These are phyloP conservation scores for Mortierella polycephala DNA, from an alignment of 371 early-diverging fungal genomes.

Conservation along the genomic window DNA sequence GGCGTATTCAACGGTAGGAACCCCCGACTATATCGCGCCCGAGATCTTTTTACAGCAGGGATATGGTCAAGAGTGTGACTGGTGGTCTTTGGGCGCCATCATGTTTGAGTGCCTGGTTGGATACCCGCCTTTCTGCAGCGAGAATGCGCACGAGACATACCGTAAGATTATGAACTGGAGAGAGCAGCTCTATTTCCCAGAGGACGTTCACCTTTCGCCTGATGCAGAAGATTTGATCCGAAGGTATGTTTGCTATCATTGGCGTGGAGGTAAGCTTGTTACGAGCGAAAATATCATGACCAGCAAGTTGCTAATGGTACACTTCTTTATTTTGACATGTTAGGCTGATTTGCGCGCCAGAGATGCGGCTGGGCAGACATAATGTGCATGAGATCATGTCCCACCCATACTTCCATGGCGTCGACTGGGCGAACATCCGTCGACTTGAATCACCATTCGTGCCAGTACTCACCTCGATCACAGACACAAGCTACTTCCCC, in stretches of 20 bases:
- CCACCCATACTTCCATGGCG: constrained; percentile 96
- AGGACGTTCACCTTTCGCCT: constrained; percentile 90
- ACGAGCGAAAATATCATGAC: background rate
- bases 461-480: constrained; percentile 93
- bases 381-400: constrained; percentile 89
- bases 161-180: constrained; percentile 97
- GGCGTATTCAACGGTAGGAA: constrained; percentile 96
- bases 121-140: constrained; percentile 97
- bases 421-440: constrained; percentile 94
- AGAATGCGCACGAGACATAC: constrained; percentile 96
- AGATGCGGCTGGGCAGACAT: constrained; percentile 82
- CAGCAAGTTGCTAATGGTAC: background rate
- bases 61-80: constrained; percentile 98
- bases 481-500: constrained; percentile 98
- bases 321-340: background rate
- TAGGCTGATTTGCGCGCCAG: constrained; percentile 88
- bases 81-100: constrained; percentile 99
- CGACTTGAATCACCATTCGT: constrained; percentile 91
- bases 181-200: constrained; percentile 89
- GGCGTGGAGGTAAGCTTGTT: background rate
- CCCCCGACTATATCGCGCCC: constrained; percentile 98
- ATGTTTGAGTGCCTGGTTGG: constrained; percentile 99
- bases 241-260: constrained; percentile 58
- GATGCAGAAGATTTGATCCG: constrained; percentile 94
- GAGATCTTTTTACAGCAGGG: constrained; percentile 95